Evolutionary conservation across 73 alveolate genomes (phyloP).

Genomic region (Tetrahymena thermophila): DNA sequence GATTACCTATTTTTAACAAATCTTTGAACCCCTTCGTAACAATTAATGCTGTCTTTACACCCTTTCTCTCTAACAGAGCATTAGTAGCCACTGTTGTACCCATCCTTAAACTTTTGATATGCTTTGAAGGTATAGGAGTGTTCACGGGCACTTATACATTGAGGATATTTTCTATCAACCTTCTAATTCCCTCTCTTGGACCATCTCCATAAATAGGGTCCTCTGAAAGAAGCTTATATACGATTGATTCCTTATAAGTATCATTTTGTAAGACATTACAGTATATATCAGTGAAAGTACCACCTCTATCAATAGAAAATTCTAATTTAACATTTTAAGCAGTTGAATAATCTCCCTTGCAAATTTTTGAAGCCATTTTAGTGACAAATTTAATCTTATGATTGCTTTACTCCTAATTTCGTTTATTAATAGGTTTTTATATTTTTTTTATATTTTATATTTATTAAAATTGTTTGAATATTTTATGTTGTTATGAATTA

Average conservation of each 20-base stretch:
- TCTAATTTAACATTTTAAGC: not conserved
- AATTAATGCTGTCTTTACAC: slow-evolving; percentile 64
- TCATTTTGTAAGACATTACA: slow-evolving; percentile 34
- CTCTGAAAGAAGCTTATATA: slow-evolving; percentile 56
- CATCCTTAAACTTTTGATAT: slow-evolving; percentile 57
- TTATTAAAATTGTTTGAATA: too few relatives aligned
- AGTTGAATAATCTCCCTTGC: not conserved
- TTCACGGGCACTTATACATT: slow-evolving; percentile 16
- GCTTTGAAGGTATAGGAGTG: slow-evolving; percentile 40
- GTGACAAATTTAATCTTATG: not conserved
- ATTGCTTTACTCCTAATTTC: not conserved
- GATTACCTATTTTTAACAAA: slow-evolving; percentile 62
- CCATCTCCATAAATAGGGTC: slow-evolving; percentile 73
- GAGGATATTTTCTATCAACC: slow-evolving; percentile 36
- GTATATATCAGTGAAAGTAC: slow-evolving; percentile 80
- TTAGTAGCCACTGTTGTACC: slow-evolving; percentile 92
- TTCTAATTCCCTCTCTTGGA: slow-evolving; percentile 74
- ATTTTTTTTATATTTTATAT: too few relatives aligned
- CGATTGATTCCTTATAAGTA: not conserved
- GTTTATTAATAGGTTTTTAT: too few relatives aligned
- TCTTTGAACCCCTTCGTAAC: slow-evolving; percentile 79
- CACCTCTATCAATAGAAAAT: slow-evolving; percentile 82
- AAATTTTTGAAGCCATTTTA: not conserved
- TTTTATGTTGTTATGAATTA: too few relatives aligned
- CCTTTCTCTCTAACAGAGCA: slow-evolving; percentile 86